Percentiles rank a stretch among this genome's conserved stretches.
These are phyloP conservation scores for Lipomyces chichibuensis DNA, from an alignment of 805 yeast species.

Conservation along the genomic window DNA sequence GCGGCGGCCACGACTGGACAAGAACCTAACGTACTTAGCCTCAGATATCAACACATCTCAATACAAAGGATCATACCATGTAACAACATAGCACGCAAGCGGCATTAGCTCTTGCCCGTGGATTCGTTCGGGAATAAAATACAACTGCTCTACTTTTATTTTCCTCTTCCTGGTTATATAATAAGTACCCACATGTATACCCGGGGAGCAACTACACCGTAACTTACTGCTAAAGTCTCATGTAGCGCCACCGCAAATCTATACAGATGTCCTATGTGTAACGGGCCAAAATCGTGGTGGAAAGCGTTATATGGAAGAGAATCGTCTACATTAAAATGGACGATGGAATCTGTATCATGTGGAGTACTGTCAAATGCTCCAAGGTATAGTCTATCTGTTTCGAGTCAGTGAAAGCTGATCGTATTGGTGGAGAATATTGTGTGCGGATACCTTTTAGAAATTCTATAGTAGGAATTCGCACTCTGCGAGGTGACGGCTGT, in stretches of 20 bases:
- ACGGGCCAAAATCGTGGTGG: conserved; percentile 95
- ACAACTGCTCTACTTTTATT: conserved; percentile 89
- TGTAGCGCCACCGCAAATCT: conserved; percentile 94
- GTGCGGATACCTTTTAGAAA: conserved; percentile 42
- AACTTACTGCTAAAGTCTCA: conserved; percentile 69
- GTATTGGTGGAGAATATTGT: background rate
- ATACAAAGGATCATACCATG: conserved; percentile 55
- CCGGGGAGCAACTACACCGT: background rate
- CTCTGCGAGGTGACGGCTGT: conserved; percentile 31
- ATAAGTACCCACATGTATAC: background rate
- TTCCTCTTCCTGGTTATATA: conserved; percentile 54
- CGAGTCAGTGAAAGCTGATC: conserved; percentile 3
- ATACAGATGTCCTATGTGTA: conserved; percentile 89
- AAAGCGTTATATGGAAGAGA: conserved; percentile 91
- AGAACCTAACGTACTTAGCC: conserved; percentile 49
- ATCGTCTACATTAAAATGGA: conserved; percentile 90
- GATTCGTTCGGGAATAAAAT: conserved; percentile 79
- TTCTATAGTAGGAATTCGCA: conserved; percentile 43
- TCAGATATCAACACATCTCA: background rate
- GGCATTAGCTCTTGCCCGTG: conserved; percentile 86
- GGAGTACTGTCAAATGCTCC: conserved; percentile 88
- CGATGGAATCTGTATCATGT: conserved; percentile 69
- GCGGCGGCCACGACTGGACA: conserved; percentile 98
- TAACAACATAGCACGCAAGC: conserved; percentile 93
- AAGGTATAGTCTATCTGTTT: conserved; percentile 67